Evolutionary conservation across 164 flowering plant genomes (phyloP), one percentile per base, ranked within the genome.

Genomic region (Euptelea pleiosperma): DNA sequence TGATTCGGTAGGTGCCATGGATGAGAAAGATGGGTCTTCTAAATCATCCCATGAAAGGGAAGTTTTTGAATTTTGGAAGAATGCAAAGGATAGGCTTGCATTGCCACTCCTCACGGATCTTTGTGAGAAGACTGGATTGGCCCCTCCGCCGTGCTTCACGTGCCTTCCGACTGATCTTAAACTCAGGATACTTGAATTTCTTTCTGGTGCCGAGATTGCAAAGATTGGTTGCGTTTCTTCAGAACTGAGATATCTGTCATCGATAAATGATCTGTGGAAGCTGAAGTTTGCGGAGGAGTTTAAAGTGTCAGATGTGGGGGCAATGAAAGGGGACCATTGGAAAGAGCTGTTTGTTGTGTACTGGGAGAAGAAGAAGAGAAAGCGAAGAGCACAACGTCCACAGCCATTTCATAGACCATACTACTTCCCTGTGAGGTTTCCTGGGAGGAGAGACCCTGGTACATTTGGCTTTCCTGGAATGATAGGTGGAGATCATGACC

Each of bases 11-110:
- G 64, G 45, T 42, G 61, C 8, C 12, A 29, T 24, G 33, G 49
- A 30, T 30, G 46, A 18, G 0, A 41, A 53, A 2, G 60, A 54
- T 35, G 74, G 31, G 8, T 58, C 39, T 60, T 55, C 21, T 24
- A 66, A 36, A 19, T 39, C 62, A 6, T 29, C 33, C 37, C 61
- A 71, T 11, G 82, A 77, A 21, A 69, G 43, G 16, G 74, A 61
- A 41, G 66, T 84, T 37, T 88, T 81, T 70, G 82, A 76, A 22
- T 83, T 93, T 46, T 86, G 96, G 96, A 88, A 77, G 72, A 71
- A 55, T 19, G 83, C 87, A 31, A 93, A 90, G 66, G 99, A 85
- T 68, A 74, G 72, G 44, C 75, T 93, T 52, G 83, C 82, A 7
- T 66, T 85, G 69, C 97, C 99, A 0, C 73, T 93, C 30, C 70